Conservation (phyloP, 2,329 filamentous ascomycete genomes). For the Aspergillus hortae region DNA sequence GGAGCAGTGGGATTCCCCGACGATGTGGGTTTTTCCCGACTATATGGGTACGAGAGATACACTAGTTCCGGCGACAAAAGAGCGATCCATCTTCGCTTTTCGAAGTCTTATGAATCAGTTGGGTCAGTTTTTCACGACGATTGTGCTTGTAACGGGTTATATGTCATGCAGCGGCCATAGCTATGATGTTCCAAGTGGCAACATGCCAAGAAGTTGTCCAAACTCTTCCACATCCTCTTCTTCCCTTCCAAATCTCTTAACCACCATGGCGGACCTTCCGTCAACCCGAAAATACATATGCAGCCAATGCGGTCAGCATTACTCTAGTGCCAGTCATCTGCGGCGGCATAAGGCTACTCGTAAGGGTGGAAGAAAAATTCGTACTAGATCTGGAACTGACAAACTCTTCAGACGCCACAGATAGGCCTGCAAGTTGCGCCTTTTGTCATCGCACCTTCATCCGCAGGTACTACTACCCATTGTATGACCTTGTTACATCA, state of each 20-base stretch:
- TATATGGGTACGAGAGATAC: not conserved
- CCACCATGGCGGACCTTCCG: not conserved
- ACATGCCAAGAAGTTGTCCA: too few relatives aligned
- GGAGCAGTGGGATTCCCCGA: not conserved
- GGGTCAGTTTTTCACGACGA: too few relatives aligned
- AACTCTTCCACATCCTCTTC: too few relatives aligned
- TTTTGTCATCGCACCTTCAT: slow-evolving; percentile 1
- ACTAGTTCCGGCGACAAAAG: not conserved
- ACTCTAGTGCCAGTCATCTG: slow-evolving; percentile 1
- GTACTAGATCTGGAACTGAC: not conserved
- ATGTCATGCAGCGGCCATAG: too few relatives aligned
- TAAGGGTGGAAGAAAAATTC: not conserved
- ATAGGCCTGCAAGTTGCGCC: not conserved
- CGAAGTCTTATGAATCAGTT: too few relatives aligned
- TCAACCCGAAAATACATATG: not conserved
- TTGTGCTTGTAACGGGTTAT: too few relatives aligned
- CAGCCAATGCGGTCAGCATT: not conserved
- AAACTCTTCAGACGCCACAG: not conserved
- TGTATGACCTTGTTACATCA: too few relatives aligned
- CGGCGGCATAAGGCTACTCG: not conserved
- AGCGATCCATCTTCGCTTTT: too few relatives aligned
- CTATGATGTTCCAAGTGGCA: too few relatives aligned
- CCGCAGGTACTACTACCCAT: not conserved
- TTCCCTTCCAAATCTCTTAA: not conserved
- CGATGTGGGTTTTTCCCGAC: slow-evolving; percentile 3